These are phyloP conservation scores for Anthostomella pinea DNA, from an alignment of 2,329 filamentous ascomycete genomes.

Conservation along the genomic window DNA sequence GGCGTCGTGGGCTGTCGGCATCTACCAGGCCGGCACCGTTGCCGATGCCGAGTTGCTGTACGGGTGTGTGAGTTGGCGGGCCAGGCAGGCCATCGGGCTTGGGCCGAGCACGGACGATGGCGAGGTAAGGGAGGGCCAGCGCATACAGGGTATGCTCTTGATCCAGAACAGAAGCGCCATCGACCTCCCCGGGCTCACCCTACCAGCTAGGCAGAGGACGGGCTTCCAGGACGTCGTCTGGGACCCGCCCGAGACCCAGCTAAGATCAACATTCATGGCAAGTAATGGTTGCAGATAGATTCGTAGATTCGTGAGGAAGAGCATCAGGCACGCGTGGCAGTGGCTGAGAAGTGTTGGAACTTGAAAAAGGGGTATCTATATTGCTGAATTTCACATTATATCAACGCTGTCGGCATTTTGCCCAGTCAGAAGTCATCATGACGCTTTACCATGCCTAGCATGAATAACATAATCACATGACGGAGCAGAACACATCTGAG, in stretches of 20 bases:
- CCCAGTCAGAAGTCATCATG: background rate
- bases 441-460: background rate
- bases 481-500: conserved; percentile 53
- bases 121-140: conserved; percentile 16
- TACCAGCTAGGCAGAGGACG: conserved; percentile 29
- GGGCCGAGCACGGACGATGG: conserved; percentile 1
- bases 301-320: too few relatives aligned
- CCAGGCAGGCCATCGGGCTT: conserved; percentile 35
- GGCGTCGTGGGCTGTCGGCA: conserved; percentile 59
- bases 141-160: conserved; percentile 26
- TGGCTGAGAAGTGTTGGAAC: background rate
- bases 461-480: too few relatives aligned
- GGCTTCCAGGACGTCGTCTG: conserved; percentile 36
- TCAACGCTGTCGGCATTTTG: too few relatives aligned
- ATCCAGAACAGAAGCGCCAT: conserved; percentile 25
- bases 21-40: conserved; percentile 66
- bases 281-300: too few relatives aligned
- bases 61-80: conserved; percentile 35
- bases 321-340: too few relatives aligned
- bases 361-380: background rate
- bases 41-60: conserved; percentile 57
- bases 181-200: conserved; percentile 20
- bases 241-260: conserved; percentile 35
- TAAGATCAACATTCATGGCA: too few relatives aligned
- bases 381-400: background rate